Evolutionary conservation across 2,329 filamentous ascomycete species (phyloP).

Genomic region (Metarhizium album): DNA sequence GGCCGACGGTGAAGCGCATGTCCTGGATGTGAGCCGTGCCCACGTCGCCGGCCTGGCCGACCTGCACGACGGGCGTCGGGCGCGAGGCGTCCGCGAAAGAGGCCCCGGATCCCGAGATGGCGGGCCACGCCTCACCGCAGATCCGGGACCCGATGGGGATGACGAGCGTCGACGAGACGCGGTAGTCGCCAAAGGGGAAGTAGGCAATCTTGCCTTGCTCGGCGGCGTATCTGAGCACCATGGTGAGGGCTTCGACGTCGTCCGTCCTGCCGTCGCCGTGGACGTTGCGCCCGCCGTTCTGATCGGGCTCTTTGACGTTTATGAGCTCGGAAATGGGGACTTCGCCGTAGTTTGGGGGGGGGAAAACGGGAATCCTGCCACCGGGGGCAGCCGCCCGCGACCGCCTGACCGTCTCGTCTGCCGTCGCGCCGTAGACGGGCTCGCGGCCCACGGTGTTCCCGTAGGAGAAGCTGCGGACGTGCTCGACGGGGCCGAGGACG

Average conservation of each 20-base stretch:
- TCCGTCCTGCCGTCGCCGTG: background rate
- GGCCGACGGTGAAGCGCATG: slow-evolving; percentile 39
- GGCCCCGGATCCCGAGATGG: background rate
- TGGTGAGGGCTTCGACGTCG: background rate
- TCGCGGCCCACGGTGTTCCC: too few relatives aligned
- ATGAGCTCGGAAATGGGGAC: too few relatives aligned
- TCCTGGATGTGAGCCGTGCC: slow-evolving; percentile 40
- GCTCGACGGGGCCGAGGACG: too few relatives aligned
- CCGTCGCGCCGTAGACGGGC: too few relatives aligned
- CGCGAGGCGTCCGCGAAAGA: background rate
- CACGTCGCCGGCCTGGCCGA: slow-evolving; percentile 39
- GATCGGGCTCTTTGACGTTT: too few relatives aligned
- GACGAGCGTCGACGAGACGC: background rate
- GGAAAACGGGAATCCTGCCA: too few relatives aligned
- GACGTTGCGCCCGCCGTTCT: too few relatives aligned
- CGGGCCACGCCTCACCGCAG: background rate
- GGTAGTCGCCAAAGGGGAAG: background rate
- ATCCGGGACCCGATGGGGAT: background rate
- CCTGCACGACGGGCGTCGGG: background rate
- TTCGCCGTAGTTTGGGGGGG: too few relatives aligned
- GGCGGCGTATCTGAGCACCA: background rate
- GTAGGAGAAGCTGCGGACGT: too few relatives aligned
- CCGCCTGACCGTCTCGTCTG: too few relatives aligned
- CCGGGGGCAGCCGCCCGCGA: too few relatives aligned
- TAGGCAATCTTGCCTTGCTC: background rate